Evolutionary conservation across 768 basidiomycete genomes (phyloP), one percentile per base, ranked within the genome.

Genomic region (Trametes cubensis): DNA sequence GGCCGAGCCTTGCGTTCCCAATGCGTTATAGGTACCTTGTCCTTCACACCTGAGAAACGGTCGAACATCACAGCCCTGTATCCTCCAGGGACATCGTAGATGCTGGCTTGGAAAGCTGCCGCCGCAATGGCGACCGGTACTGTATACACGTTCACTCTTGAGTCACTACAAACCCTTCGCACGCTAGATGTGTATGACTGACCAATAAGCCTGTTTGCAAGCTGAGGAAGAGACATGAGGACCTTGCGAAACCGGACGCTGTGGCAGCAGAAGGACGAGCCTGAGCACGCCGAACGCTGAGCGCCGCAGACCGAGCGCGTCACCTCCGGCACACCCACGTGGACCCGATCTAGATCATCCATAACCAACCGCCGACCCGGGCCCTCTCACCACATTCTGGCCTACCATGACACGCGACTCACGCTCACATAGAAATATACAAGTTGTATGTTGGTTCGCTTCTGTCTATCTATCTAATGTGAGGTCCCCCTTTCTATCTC

Each of bases 51-150:
- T 48, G 90, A 84, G 73, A 99, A 98, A 70, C 96, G 83, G 77
- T 98, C 96, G 77, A 99, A 98, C 90, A 98, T 95, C 66, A 99
- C 95, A 40, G 95, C 95, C 60, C 91, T 83, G 77, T 88, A 94
- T 45, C 95, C 95, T 67, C 95, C 84, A 11, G 84, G 84, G 46
- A 85, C 84, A 70, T 86, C 85, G 72, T 86, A 86, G 60, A 86
- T 71, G 53, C 81, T 79, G 10, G 83, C 75, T 62, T 84, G 79
- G 41, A 79, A 66, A 28, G 79, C 65, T 1, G 77, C 78, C 10
- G 78, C 74, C 11, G 77, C 81, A 65, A 83, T 70, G 28, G 79
- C 80, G 54, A 79, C 85, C 51, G 95, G 95, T 44, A 97, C 95
- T 80, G 79, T 84, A 83, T 60, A 85, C 83, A 52, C 49, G 14